Evolutionary conservation across 2,329 filamentous ascomycete genomes (phyloP).

Genomic region (Lachnellula subtilissima): DNA sequence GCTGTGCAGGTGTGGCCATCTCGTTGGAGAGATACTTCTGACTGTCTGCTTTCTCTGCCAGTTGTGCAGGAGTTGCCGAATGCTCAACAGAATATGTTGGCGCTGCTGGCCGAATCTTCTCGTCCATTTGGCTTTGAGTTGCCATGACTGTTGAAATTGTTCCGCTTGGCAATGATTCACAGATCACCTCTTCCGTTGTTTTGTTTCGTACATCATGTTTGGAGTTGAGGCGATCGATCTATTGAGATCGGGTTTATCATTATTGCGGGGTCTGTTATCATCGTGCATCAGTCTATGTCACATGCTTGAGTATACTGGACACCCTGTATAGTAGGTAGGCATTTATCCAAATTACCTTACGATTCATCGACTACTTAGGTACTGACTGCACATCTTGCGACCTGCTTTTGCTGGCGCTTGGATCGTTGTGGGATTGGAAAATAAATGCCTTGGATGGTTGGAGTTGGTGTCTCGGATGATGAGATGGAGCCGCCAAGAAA

Average conservation of each 20-base stretch:
- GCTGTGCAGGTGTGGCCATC: constrained; percentile 16
- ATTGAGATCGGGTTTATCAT: neutral
- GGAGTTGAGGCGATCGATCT: neutral
- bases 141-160: constrained; percentile 2
- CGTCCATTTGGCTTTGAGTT: constrained; percentile 8
- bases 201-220: neutral
- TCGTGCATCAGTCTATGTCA: neutral
- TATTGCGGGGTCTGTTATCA: neutral
- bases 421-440: no score
- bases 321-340: no score
- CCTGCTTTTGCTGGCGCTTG: no score
- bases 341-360: no score
- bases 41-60: constrained; percentile 17
- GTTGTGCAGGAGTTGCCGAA: constrained; percentile 17
- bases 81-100: neutral
- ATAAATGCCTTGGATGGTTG: no score
- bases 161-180: neutral
- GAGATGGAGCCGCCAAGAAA: no score
- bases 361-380: no score
- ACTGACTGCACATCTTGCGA: no score
- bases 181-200: neutral
- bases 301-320: no score
- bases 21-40: neutral
- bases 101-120: constrained; percentile 2
- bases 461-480: no score